Conservation (phyloP, 1,139 yeast genomes). For the Suhomyces taliae region DNA sequence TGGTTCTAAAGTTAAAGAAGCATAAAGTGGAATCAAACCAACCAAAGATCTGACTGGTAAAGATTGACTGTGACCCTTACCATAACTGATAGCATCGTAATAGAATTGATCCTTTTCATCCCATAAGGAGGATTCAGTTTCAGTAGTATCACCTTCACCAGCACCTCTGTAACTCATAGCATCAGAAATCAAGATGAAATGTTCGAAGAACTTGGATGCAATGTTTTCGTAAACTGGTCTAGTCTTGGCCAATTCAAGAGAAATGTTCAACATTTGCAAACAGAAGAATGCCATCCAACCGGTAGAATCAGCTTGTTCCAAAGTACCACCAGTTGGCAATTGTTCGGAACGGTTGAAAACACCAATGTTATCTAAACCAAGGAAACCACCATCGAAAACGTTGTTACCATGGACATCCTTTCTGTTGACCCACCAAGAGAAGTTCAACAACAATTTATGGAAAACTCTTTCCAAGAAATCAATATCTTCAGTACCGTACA, state of each 20-base stretch:
- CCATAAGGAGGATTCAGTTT: constrained; percentile 74
- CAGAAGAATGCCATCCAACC: constrained; percentile 99
- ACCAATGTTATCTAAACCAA: constrained; percentile 93
- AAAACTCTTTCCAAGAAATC: constrained; percentile 88
- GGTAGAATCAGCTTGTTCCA: constrained; percentile 95
- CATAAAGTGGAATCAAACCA: constrained; percentile 91
- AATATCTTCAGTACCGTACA: constrained; percentile 80
- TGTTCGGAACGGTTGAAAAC: constrained; percentile 93
- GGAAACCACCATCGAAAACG: constrained; percentile 92
- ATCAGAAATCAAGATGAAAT: constrained; percentile 87
- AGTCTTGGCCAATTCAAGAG: constrained; percentile 84
- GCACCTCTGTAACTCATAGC: constrained; percentile 82
- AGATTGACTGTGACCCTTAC: constrained; percentile 66
- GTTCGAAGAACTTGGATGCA: constrained; percentile 95
- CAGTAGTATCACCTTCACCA: constrained; percentile 40
- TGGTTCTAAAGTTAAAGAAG: constrained; percentile 87
- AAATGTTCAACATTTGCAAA: constrained; percentile 89
- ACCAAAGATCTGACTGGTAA: constrained; percentile 89
- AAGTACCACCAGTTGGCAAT: constrained; percentile 86
- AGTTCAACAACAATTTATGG: constrained; percentile 85
- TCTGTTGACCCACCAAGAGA: constrained; percentile 98
- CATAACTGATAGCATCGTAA: constrained; percentile 91
- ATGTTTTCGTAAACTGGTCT: constrained; percentile 90
- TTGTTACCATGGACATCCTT: constrained; percentile 88
- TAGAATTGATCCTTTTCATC: constrained; percentile 87